Base-by-base conservation (phyloP, 2,329 filamentous ascomycete genomes). In the Xylaria sp. region DNA sequence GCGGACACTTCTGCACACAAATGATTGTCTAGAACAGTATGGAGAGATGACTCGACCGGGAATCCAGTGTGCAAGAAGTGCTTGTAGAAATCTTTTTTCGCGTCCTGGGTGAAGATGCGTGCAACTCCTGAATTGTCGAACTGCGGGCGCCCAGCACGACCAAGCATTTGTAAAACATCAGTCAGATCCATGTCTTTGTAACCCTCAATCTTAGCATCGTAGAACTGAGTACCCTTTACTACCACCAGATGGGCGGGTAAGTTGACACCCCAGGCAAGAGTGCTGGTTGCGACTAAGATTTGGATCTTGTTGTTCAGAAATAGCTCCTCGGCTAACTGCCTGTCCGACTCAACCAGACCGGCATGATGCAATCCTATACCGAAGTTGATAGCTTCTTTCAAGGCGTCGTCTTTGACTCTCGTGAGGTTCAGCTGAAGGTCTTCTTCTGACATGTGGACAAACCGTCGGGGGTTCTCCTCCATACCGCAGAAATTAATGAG, bases 121-220 rank as follows among this genome's bases (percentile, higher is more conserved):
- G 96, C 97, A 66, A 99, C 97, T 73, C 97, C 96, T 0, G 94
- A 97, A 63, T 91, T 92, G 80, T 99, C 96, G 79, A 99, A 99
- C 78, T 99, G 96, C 3, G 96, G 96, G 71, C 96, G 92, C 18
- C 96, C 96, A 13, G 96, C 96, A 81, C 96, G 91, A 74, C 96
- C 96, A 34, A 99, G 86, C 96, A 99, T 99, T 82, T 99, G 96
- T 70, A 99, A 84, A 39, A 99, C 96, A 81, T 99, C 96, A 0
- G 96, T 99, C 68, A 99, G 84, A 79, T 99, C 96, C 97, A 99
- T 99, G 80, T 99, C 97, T 78, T 93, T 96, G 83, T 99, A 99
- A 0, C 92, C 95, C 83, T 98, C 96, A 4, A 93, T 96, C 82
- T 99, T 99, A 48, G 96, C 96, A 76, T 99, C 96, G 78, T 97